Base-by-base conservation (phyloP, 257 asterid genomes). In the Leonotis leonurus region DNA sequence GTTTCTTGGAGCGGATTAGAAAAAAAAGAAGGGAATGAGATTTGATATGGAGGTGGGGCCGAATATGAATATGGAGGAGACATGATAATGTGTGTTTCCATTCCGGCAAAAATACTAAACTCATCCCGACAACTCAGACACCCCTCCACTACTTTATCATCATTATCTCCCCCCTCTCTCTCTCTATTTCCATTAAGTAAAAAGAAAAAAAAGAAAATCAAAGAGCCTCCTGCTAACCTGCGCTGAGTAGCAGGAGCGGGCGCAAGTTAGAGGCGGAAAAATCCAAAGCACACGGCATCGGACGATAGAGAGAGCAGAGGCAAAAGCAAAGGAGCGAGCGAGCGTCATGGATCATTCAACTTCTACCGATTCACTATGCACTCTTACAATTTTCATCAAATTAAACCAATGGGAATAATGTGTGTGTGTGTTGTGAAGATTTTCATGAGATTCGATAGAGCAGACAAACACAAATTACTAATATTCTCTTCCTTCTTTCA, bases 381-480 rank as follows among this genome's bases (percentile, higher is more conserved):
- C n/a, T n/a, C n/a, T n/a, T n/a, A n/a, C n/a, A n/a, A n/a, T n/a
- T n/a, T n/a, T n/a, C n/a, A n/a, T n/a, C n/a, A n/a, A n/a, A n/a
- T n/a, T n/a, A n/a, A n/a, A n/a, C n/a, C n/a, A n/a, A n/a, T n/a
- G n/a, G n/a, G n/a, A n/a, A n/a, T n/a, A n/a, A n/a, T n/a, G n/a
- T n/a, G n/a, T n/a, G n/a, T n/a, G n/a, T n/a, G n/a, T n/a, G n/a
- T n/a, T n/a, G 56, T 62, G 20, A 9, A 60, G 64, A 39, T 68
- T 36, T 64, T 54, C 48, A 60, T 63, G 53, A 71, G 70, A 73
- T 73, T 67, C 54, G 70, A n/a, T n/a, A n/a, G n/a, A 62, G 27
- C 74, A 59, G 41, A 10, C 71, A 56, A 69, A 68, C 78, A 71
- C 80, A 78, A 71, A 75, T 72, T 78, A 71, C 80, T 74, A 71